Evolutionary conservation across 306 rosid genomes (phyloP).

Genomic region (Purshia tridentata): DNA sequence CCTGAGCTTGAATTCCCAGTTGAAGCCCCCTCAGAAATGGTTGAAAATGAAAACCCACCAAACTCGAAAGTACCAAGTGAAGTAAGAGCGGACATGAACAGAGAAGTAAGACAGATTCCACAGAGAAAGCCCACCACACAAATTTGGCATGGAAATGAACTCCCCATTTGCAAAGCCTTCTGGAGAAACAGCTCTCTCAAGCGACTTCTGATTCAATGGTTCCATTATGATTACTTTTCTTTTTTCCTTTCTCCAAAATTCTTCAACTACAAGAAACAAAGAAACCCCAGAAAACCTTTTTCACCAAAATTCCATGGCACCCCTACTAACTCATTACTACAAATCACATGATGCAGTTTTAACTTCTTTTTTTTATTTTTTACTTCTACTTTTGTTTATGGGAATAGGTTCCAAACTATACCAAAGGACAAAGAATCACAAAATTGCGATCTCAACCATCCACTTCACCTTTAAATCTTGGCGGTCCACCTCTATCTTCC

Average conservation of each 20-base stretch:
- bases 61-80: slow-evolving; percentile 62
- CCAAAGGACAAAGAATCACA: slow-evolving; percentile 23
- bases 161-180: slow-evolving; percentile 82
- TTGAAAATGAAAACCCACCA: slow-evolving; percentile 52
- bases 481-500: slow-evolving; percentile 35
- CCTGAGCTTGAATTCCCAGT: slow-evolving; percentile 46
- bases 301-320: slow-evolving; percentile 11
- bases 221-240: slow-evolving; percentile 40
- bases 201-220: slow-evolving; percentile 47
- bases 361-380: too few relatives aligned
- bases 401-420: slow-evolving; percentile 32
- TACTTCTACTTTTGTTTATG: background rate
- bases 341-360: slow-evolving; percentile 41
- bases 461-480: slow-evolving; percentile 14
- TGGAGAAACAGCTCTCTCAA: slow-evolving; percentile 82
- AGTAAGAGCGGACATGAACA: slow-evolving; percentile 75
- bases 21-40: slow-evolving; percentile 42
- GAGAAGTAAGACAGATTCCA: slow-evolving; percentile 74
- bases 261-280: background rate
- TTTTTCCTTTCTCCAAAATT: slow-evolving; percentile 7
- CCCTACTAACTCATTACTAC: slow-evolving; percentile 40
- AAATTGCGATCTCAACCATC: slow-evolving; percentile 33
- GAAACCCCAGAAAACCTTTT: slow-evolving; percentile 21
- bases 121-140: slow-evolving; percentile 89
- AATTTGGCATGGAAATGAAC: slow-evolving; percentile 76